phyloP scores from a whole-genome alignment of 306 rosid species.

The Cicer yamashitae region DNA sequence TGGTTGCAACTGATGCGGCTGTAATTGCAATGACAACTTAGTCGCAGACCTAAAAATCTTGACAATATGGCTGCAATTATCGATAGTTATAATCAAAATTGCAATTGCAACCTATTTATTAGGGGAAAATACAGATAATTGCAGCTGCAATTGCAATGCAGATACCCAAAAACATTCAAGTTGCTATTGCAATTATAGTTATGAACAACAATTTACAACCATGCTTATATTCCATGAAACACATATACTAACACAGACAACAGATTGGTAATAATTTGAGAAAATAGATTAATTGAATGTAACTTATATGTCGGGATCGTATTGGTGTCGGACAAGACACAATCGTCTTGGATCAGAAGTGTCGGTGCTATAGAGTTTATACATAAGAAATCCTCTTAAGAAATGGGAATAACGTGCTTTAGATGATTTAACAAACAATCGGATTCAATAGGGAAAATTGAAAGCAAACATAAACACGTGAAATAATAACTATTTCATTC shows the following conservation, averaged over 20 bases:
- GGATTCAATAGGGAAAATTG: neutral
- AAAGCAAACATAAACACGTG: neutral
- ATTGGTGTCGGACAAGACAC: too few relatives aligned
- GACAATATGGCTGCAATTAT: neutral
- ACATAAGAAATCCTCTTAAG: neutral
- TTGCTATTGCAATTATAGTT: neutral
- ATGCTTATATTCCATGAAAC: too few relatives aligned
- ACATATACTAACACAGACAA: too few relatives aligned
- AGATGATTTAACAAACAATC: neutral
- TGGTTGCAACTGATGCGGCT: neutral
- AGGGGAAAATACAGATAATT: too few relatives aligned
- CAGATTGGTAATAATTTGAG: too few relatives aligned
- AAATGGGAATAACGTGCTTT: neutral
- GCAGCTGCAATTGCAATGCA: neutral
- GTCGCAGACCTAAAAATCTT: neutral
- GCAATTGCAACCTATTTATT: too few relatives aligned
- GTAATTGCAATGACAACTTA: neutral
- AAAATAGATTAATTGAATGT: too few relatives aligned
- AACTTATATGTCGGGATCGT: too few relatives aligned
- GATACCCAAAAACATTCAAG: neutral
- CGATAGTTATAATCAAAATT: neutral
- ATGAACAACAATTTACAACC: neutral
- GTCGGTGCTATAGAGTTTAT: too few relatives aligned
- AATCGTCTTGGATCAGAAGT: too few relatives aligned
- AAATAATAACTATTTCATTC: neutral